phyloP scores from a whole-genome alignment of 1,284 basidiomycete species.

The Stygiomarasmius scandens region DNA sequence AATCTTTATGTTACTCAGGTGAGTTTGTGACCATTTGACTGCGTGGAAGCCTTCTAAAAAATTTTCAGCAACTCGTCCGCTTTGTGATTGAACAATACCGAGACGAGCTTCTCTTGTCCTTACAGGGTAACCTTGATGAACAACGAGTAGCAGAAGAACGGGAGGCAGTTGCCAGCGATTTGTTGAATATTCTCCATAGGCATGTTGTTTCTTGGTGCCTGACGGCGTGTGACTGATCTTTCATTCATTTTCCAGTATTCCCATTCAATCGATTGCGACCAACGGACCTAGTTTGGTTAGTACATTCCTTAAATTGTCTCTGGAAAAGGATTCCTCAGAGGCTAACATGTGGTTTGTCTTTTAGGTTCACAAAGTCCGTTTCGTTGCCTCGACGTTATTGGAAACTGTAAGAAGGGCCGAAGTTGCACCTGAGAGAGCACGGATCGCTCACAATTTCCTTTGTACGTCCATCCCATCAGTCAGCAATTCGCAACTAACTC shows the following conservation, averaged over 20 bases:
- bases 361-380: constrained; percentile 84
- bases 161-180: constrained; percentile 77
- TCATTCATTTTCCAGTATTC: constrained; percentile 56
- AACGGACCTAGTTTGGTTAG: constrained; percentile 80
- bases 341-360: constrained; percentile 3
- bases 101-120: constrained; percentile 72
- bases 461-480: too few relatives aligned
- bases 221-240: background rate
- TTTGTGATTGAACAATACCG: constrained; percentile 89
- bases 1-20: constrained; percentile 89
- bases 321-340: background rate
- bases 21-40: constrained; percentile 21
- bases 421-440: constrained; percentile 62
- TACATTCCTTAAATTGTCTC: background rate
- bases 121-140: constrained; percentile 68
- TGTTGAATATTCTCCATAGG: constrained; percentile 83
- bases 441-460: constrained; percentile 22
- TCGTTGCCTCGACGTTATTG: constrained; percentile 84
- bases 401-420: constrained; percentile 84
- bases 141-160: constrained; percentile 67
- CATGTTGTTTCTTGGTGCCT: constrained; percentile 24
- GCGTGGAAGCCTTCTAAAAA: constrained; percentile 8
- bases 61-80: constrained; percentile 78
- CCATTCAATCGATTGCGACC: constrained; percentile 88
- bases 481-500: too few relatives aligned